Base-by-base conservation (phyloP, 2,329 filamentous ascomycete species). In the Gyromitra esculenta region DNA sequence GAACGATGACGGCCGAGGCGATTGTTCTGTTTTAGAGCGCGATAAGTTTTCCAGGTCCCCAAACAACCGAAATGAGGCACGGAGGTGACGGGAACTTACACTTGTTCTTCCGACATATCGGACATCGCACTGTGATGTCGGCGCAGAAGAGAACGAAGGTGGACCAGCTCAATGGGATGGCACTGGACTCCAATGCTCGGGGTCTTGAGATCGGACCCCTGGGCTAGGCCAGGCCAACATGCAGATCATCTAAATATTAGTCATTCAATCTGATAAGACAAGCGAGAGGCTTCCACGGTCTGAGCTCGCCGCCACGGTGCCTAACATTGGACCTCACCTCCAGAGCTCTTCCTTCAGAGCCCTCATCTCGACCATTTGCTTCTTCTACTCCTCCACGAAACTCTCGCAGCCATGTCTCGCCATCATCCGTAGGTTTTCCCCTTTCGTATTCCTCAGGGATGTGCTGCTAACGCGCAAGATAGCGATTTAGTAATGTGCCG, bases 401-500 rank as follows among this genome's bases (percentile, higher is more conserved):
- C 45, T 15, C 35, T 8, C 45, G 13, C 25, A 77, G 45, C 9
- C 31, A 96, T 96, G 93, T 97, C 93, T 83, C 93, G 93, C 86
- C 93, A 97, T 88, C 93, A 97, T 84, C 94, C 94, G 91, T 92
- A 87, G 87, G 89, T 87, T 64, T 1, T 43, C 43, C 43, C 62
- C 57, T 70, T 18, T 84, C 81, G 25, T 52, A 48, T 39, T 13
- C 59, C 57, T 59, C 60, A 37, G 11, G 18, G 57, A 63, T 67
- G 54, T 71, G 57, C 56, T 56, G 25, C 45, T 67, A 48, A 74
- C 48, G 50, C 48, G 31, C 43, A 50, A 43, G 39, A 66, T 83
- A 93, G 91, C 85, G 96, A 99, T 87, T 91, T 99, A 81, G 96
- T 99, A 82, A 98, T 98, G 95, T 99, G 96, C 89, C 94, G 95